Evolutionary conservation across 106 monocot genomes (phyloP).

Genomic region (Acorus gramineus): DNA sequence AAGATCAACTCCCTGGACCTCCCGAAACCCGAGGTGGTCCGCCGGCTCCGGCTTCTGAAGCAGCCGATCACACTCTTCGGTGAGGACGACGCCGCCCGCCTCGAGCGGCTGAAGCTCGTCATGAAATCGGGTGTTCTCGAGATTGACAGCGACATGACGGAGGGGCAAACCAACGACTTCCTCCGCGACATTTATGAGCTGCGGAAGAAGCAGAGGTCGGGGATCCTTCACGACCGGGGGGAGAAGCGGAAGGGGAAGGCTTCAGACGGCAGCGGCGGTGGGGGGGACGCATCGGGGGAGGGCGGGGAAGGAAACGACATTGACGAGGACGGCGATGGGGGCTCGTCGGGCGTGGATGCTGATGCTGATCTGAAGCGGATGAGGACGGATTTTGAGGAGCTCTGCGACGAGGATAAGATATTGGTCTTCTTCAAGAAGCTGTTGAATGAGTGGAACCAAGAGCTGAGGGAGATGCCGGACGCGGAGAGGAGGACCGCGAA

Average conservation of each 20-base stretch:
- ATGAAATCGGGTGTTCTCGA: conserved; percentile 81
- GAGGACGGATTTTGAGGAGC: conserved; percentile 66
- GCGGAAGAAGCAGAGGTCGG: conserved; percentile 80
- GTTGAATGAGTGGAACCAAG: conserved; percentile 87
- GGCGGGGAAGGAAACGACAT: conserved; percentile 37
- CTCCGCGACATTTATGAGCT: conserved; percentile 89
- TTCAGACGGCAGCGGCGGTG: conserved; percentile 28
- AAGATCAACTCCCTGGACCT: conserved; percentile 75
- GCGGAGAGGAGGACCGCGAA: conserved; percentile 73
- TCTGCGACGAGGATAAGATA: conserved; percentile 95
- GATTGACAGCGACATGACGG: conserved; percentile 84
- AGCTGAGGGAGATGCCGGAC: conserved; percentile 76
- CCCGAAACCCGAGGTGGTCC: conserved; percentile 78
- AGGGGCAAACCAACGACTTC: conserved; percentile 96
- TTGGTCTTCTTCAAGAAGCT: conserved; percentile 88
- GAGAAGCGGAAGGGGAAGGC: conserved; percentile 40
- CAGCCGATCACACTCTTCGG: conserved; percentile 94
- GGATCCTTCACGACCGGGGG: conserved; percentile 16
- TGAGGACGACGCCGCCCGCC: conserved; percentile 81
- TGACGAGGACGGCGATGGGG: conserved; percentile 39
- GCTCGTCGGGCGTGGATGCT: conserved; percentile 41
- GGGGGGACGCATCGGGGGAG: conserved; percentile 6
- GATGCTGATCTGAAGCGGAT: conserved; percentile 76
- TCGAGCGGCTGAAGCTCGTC: conserved; percentile 67
- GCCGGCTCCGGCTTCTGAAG: conserved; percentile 76